Percentiles rank a stretch among this genome's conserved stretches.
These are phyloP conservation scores for Amaranthus tricolor DNA, from an alignment of 179 eudicot species.

Conservation along the genomic window DNA sequence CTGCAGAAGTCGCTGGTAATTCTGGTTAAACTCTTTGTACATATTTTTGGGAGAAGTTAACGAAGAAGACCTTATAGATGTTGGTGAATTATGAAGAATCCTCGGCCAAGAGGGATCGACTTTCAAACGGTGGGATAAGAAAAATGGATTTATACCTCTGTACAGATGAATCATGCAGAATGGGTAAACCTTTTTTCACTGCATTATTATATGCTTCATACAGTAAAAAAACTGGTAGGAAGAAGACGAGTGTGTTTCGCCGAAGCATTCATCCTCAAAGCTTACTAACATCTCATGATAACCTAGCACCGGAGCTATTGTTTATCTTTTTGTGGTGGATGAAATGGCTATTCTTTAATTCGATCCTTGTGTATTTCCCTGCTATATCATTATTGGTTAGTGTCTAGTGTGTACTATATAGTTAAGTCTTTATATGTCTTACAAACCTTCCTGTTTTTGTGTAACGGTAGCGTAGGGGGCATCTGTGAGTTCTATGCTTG, in stretches of 20 bases:
- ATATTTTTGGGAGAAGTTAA: constrained; percentile 14
- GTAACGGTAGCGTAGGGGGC: constrained; percentile 9
- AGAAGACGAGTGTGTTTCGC: background rate
- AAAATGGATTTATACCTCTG: constrained; percentile 13
- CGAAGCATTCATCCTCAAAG: constrained; percentile 7
- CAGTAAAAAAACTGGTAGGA: background rate
- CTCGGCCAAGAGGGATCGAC: constrained; percentile 7
- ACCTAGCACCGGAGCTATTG: constrained; percentile 16
- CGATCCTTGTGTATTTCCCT: constrained; percentile 19
- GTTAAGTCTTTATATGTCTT: constrained; percentile 16
- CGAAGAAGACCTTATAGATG: background rate
- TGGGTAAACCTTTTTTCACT: background rate
- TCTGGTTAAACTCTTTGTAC: constrained; percentile 25
- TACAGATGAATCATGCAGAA: constrained; percentile 29
- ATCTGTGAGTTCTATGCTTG: background rate
- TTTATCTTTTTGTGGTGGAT: constrained; percentile 23
- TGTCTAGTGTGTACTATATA: constrained; percentile 29
- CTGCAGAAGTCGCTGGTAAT: constrained; percentile 72
- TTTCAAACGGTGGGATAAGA: no score
- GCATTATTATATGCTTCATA: background rate
- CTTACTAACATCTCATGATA: constrained; percentile 18
- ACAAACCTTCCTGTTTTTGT: background rate
- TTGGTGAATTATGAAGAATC: constrained; percentile 5
- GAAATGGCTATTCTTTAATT: constrained; percentile 27
- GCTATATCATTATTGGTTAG: constrained; percentile 3